Conservation (phyloP, 192 early-diverging fungal species). For the Phlyctochytrium bullatum region DNA sequence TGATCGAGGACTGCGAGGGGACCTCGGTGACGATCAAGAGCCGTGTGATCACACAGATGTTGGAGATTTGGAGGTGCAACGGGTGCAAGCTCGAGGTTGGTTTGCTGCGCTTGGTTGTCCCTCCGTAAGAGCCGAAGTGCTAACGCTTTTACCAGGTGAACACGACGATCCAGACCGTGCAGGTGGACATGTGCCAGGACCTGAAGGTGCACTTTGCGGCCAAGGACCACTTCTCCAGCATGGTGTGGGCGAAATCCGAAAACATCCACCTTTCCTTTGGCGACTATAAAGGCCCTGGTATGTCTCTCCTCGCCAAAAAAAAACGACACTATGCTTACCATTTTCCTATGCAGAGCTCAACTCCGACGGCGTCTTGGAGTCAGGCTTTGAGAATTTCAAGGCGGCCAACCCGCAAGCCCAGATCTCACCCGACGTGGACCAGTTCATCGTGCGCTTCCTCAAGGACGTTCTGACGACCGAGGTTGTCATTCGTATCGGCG, state of each 20-base stretch:
- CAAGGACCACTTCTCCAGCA: slow-evolving; percentile 5
- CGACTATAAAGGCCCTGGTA: neutral
- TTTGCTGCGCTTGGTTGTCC: no score
- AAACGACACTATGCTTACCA: neutral
- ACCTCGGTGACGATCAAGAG: neutral
- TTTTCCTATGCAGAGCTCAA: neutral
- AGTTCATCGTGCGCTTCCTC: slow-evolving; percentile 24
- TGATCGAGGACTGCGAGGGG: slow-evolving; percentile 16
- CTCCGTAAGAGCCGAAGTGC: no score
- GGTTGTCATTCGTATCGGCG: slow-evolving; percentile 13
- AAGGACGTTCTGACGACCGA: slow-evolving; percentile 10
- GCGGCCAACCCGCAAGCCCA: neutral
- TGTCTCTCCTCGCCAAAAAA: neutral
- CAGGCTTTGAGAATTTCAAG: neutral
- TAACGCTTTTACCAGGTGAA: no score
- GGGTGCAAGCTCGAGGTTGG: neutral
- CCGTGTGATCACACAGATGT: slow-evolving; percentile 13
- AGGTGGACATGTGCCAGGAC: slow-evolving; percentile 2
- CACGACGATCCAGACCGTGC: slow-evolving; percentile 2
- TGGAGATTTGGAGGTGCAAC: slow-evolving; percentile 9
- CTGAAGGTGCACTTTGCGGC: neutral
- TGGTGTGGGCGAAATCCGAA: slow-evolving; percentile 15
- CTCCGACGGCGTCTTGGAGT: neutral
- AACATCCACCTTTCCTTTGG: neutral
- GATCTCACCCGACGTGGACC: slow-evolving; percentile 8